Conservation (phyloP, 257 asterid genomes). For the Cruciata laevipes region DNA sequence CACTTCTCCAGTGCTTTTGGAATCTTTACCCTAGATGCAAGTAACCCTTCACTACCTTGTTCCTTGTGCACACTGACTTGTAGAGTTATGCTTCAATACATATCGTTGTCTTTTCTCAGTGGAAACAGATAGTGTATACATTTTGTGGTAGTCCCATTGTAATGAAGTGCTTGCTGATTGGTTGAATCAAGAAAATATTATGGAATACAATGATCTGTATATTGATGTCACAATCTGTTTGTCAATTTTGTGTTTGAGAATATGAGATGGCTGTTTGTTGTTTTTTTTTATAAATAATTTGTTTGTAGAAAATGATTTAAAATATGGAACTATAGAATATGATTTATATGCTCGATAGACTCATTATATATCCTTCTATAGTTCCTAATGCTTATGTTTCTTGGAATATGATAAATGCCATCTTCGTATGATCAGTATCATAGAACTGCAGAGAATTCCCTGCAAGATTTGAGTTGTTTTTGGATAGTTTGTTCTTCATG, state of each 20-base stretch:
- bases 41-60: background rate
- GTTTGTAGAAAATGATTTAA: background rate
- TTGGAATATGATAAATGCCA: background rate
- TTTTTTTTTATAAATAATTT: background rate
- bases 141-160: background rate
- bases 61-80: background rate
- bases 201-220: conserved; percentile 1
- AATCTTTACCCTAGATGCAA: background rate
- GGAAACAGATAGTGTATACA: conserved; percentile 2
- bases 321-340: background rate
- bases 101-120: background rate
- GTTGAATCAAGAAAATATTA: no score
- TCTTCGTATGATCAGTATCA: background rate
- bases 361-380: background rate
- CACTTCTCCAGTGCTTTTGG: background rate
- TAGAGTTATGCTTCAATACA: background rate
- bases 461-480: no score
- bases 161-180: background rate
- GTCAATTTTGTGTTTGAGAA: background rate
- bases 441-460: background rate
- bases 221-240: background rate
- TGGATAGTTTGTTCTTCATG: background rate
- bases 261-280: background rate
- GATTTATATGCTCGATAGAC: background rate
- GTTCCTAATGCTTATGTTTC: background rate